A percentile compares a stretch with the other conserved stretches of the same genome.
These are phyloP conservation scores for Mimosa pudica DNA, from an alignment of 306 rosid species.

Conservation along the genomic window DNA sequence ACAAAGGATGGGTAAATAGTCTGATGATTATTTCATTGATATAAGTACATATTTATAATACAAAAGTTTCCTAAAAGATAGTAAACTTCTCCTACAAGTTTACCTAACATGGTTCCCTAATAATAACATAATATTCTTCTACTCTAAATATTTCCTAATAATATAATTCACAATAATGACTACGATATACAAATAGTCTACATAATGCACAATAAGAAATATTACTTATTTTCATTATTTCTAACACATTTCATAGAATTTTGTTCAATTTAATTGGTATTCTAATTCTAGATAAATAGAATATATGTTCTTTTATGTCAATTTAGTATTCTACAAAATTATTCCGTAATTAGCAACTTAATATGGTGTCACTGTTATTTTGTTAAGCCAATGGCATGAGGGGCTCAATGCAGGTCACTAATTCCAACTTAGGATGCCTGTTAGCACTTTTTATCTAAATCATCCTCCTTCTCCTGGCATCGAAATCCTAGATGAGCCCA, in stretches of 20 bases:
- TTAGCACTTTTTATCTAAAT: background rate
- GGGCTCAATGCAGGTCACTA: background rate
- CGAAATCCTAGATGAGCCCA: constrained; percentile 9
- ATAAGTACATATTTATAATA: too few relatives aligned
- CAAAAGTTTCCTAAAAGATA: too few relatives aligned
- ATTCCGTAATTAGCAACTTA: background rate
- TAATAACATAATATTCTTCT: too few relatives aligned
- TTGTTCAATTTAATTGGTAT: constrained; percentile 4
- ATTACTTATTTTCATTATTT: too few relatives aligned
- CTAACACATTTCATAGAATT: constrained; percentile 4
- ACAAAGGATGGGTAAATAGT: too few relatives aligned
- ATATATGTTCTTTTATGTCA: background rate
- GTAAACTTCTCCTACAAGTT: too few relatives aligned
- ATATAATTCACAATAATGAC: too few relatives aligned
- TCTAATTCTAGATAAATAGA: background rate
- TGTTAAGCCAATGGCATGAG: background rate
- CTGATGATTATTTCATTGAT: too few relatives aligned
- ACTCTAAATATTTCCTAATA: too few relatives aligned
- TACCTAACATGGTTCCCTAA: too few relatives aligned
- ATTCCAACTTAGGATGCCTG: background rate
- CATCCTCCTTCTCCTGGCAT: constrained; percentile 18
- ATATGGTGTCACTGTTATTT: background rate
- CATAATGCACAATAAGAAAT: too few relatives aligned
- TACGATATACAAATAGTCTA: too few relatives aligned
- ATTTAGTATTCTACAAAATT: background rate